phyloP scores from a whole-genome alignment of 139 green algal genomes.

The Chlorella sorokiniana region DNA sequence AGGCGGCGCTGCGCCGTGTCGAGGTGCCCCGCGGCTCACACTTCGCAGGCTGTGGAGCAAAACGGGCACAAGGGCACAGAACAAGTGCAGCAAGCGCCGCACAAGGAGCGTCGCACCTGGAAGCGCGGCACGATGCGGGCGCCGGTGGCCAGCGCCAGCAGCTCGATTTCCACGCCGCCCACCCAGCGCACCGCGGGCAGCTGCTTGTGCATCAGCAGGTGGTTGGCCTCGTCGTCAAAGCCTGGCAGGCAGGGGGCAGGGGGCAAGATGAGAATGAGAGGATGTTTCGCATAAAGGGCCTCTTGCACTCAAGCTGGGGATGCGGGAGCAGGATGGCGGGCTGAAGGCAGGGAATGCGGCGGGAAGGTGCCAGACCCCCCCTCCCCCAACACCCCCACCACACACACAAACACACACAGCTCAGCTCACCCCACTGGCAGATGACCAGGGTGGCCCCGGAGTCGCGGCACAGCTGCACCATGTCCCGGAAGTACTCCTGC shows the following conservation, averaged over 20 bases:
- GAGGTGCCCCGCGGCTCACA: no score
- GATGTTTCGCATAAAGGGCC: no score
- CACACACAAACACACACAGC: no score
- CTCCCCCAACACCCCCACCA: no score
- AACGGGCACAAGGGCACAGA: no score
- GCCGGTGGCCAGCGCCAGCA: slow-evolving; percentile 97
- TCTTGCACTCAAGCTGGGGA: no score
- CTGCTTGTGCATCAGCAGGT: slow-evolving; percentile 94
- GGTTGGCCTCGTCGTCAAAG: slow-evolving; percentile 99
- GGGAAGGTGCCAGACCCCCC: no score
- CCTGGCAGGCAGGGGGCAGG: slow-evolving; percentile 43
- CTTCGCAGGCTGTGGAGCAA: no score
- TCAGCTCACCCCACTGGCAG: slow-evolving; percentile 84
- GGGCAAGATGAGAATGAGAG: no score
- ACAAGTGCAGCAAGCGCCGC: background rate
- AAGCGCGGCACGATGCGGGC: slow-evolving; percentile 94
- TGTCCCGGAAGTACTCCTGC: slow-evolving; percentile 97
- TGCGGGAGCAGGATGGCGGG: no score
- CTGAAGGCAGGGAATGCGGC: no score
- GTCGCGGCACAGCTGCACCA: slow-evolving; percentile 95
- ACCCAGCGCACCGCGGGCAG: slow-evolving; percentile 95
- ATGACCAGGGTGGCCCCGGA: slow-evolving; percentile 84
- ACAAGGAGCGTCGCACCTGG: slow-evolving; percentile 32
- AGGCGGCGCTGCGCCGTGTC: no score
- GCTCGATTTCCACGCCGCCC: slow-evolving; percentile 98